Conservation (phyloP, 176 grass and related monocot species). For the Oryza longistaminata region DNA sequence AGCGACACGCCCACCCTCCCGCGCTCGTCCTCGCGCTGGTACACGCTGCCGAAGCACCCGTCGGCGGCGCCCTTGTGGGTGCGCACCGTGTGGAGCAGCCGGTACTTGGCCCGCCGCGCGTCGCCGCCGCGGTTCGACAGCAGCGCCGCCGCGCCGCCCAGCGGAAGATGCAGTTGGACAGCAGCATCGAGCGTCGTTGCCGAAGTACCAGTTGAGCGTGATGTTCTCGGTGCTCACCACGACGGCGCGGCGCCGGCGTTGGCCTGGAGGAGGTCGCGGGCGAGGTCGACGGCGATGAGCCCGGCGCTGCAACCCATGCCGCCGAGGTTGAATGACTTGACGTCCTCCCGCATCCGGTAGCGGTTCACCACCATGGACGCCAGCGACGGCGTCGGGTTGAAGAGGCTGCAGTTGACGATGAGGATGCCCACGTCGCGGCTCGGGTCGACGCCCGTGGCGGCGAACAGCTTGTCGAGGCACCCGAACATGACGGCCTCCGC, state of each 20-base stretch:
- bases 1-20: conserved; percentile 60
- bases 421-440: conserved; percentile 60
- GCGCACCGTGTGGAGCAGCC: conserved; percentile 63
- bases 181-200: conserved; percentile 82
- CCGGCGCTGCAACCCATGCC: conserved; percentile 84
- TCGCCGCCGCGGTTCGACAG: conserved; percentile 60
- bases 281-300: conserved; percentile 71
- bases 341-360: conserved; percentile 56
- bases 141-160: conserved; percentile 66
- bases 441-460: conserved; percentile 56
- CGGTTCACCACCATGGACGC: conserved; percentile 68
- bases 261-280: conserved; percentile 63
- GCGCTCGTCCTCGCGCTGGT: conserved; percentile 66
- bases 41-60: conserved; percentile 70
- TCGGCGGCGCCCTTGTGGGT: conserved; percentile 72
- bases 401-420: conserved; percentile 78
- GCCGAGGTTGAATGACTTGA: conserved; percentile 75
- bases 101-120: conserved; percentile 58
- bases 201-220: conserved; percentile 85
- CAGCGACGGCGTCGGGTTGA: conserved; percentile 80
- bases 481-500: conserved; percentile 77
- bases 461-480: conserved; percentile 60
- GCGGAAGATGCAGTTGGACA: conserved; percentile 85
- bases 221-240: conserved; percentile 84
- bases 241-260: conserved; percentile 42